Conservation (phyloP, 805 yeast species). For the Ogataea methanolica region DNA sequence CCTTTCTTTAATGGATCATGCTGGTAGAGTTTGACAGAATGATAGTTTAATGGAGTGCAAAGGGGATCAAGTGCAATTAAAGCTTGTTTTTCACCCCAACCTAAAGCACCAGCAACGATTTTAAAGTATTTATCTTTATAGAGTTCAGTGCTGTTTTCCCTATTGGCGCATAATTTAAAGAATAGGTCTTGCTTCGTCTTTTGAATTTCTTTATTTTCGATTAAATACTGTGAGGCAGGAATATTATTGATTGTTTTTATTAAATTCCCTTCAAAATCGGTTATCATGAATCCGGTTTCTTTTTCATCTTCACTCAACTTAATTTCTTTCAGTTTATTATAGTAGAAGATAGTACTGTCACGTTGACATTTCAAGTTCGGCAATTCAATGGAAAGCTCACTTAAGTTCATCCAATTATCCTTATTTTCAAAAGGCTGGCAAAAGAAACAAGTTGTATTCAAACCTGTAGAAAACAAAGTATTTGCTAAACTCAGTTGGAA, state of each 20-base stretch:
- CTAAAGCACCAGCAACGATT: constrained; percentile 72
- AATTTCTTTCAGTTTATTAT: constrained; percentile 11
- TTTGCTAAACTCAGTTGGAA: constrained; percentile 17
- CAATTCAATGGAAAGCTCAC: constrained; percentile 3
- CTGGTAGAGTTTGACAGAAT: constrained; percentile 17
- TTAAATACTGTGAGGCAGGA: constrained; percentile 56
- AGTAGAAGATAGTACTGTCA: constrained; percentile 2
- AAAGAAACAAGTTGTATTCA: constrained; percentile 23
- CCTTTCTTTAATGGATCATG: constrained; percentile 5
- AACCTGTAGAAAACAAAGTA: constrained; percentile 24
- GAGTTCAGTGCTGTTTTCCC: neutral
- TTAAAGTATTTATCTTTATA: constrained; percentile 34
- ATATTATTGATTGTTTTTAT: constrained; percentile 48
- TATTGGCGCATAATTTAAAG: constrained; percentile 13
- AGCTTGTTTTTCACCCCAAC: constrained; percentile 68
- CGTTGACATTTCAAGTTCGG: neutral
- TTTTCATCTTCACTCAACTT: constrained; percentile 10
- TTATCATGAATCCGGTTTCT: constrained; percentile 34
- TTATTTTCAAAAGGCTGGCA: constrained; percentile 7
- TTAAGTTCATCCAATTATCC: constrained; percentile 11
- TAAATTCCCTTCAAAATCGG: constrained; percentile 52
- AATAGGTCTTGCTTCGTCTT: constrained; percentile 21
- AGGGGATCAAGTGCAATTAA: constrained; percentile 63
- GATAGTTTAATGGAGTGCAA: constrained; percentile 31
- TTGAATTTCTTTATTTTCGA: constrained; percentile 35